Evolutionary conservation across 768 basidiomycete species (phyloP), one percentile per base, ranked within the genome.

Genomic region (Pholiota molesta): DNA sequence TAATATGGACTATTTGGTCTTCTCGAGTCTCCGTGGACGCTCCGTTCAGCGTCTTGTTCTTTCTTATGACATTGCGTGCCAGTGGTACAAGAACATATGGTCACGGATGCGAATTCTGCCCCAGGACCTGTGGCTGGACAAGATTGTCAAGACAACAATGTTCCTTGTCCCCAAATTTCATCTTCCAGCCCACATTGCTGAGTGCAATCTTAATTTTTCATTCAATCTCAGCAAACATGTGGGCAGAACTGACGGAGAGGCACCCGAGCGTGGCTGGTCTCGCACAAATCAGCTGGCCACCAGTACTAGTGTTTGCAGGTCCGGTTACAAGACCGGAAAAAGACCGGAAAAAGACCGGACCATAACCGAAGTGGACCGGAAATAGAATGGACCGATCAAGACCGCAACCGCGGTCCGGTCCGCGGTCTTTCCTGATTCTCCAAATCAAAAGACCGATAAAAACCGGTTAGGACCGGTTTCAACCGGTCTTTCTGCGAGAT

Each of bases 221-320:
- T 69, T 76, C 60, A 69, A 73, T 31, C 62, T 62, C 42, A 67
- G 61, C 16, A 64, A 59, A 26, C 55, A 69, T 19, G 78, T 78
- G 35, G 80, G 77, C 10, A 74, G 78, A 13, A 71, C 79, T 5
- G 69, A 73, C 5, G 76, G 72, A 0, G 79, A 83, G 54, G 66
- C 67, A 0, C 62, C 69, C 0, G 68, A 74, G 39, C 75, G 78
- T 17, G 77, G 77, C 0, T 75, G 71, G 68, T 53, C 68, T 0
- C 71, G 65, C 0, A 61, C 72, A 2, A 79, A 81, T 58, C 61
- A 65, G 6, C 57, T 72, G 0, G 74, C 76, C 1, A 59, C 63
- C 0, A 78, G 76, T 49, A 80, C n/a, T n/a, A n/a, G n/a, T n/a
- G n/a, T n/a, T n/a, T n/a, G n/a, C n/a, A n/a, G n/a, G n/a, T n/a